Percentiles rank a stretch among this genome's conserved stretches.
phyloP scores from a whole-genome alignment of 2,329 filamentous ascomycete species.

The Penicillium sp. region DNA sequence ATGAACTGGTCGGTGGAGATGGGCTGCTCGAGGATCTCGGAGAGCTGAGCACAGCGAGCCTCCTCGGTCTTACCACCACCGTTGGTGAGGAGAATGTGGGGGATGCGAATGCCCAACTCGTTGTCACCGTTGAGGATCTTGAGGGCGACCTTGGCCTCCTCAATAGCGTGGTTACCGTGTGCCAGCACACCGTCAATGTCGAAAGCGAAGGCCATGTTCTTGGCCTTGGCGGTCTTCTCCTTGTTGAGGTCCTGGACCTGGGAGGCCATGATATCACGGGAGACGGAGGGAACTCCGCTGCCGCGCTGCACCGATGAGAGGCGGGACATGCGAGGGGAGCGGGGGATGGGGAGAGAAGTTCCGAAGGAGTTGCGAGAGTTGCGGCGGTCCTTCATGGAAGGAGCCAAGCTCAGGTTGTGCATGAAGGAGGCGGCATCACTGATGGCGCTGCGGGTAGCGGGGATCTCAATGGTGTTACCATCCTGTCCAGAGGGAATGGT shows the following conservation, averaged over 20 bases:
- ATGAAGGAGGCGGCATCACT: conserved; percentile 70
- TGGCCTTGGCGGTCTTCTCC: conserved; percentile 68
- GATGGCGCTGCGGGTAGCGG: conserved; percentile 67
- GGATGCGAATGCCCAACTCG: conserved; percentile 78
- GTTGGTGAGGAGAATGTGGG: conserved; percentile 73
- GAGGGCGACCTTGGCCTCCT: conserved; percentile 65
- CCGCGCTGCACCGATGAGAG: conserved; percentile 64
- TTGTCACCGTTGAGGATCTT: conserved; percentile 75
- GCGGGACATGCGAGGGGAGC: conserved; percentile 68
- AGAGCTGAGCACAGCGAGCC: conserved; percentile 66
- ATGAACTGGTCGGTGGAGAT: conserved; percentile 75
- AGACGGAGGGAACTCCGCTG: conserved; percentile 46
- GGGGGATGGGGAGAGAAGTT: conserved; percentile 70
- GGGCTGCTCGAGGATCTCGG: conserved; percentile 65
- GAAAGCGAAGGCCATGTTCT: conserved; percentile 82
- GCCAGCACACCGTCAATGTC: conserved; percentile 70
- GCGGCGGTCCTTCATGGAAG: conserved; percentile 68
- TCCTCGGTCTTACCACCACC: conserved; percentile 71
- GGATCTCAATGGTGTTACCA: conserved; percentile 66
- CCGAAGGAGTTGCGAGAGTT: conserved; percentile 77
- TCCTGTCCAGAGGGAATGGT: conserved; percentile 45
- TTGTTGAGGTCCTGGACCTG: conserved; percentile 69
- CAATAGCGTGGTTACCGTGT: conserved; percentile 70
- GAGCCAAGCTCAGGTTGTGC: conserved; percentile 70
- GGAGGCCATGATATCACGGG: conserved; percentile 68